A percentile compares a stretch with the other conserved stretches of the same genome.
These are phyloP conservation scores for Rutstroemia sp. DNA, from an alignment of 2,329 filamentous ascomycete species.

Conservation along the genomic window DNA sequence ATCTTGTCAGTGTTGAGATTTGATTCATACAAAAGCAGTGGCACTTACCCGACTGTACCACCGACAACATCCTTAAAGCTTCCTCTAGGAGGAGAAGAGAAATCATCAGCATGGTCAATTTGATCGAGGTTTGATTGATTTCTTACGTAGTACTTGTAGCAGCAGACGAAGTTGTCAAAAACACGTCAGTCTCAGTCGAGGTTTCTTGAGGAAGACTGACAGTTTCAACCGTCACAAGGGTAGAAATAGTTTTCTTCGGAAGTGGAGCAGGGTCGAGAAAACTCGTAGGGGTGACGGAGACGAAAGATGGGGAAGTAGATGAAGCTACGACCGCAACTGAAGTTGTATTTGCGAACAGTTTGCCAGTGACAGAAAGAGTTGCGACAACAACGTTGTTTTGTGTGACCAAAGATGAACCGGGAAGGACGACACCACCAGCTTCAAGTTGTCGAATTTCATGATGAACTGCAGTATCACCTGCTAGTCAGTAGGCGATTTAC, in stretches of 20 bases:
- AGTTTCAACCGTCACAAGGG: background rate
- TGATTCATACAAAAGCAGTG: background rate
- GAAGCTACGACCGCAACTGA: background rate
- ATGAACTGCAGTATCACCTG: background rate
- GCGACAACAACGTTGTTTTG: constrained; percentile 4
- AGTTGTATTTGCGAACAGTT: background rate
- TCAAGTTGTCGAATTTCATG: background rate
- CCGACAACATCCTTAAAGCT: too few relatives aligned
- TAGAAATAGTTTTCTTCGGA: background rate
- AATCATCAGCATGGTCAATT: too few relatives aligned
- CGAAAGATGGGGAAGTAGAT: background rate
- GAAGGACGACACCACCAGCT: background rate
- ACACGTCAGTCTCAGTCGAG: too few relatives aligned
- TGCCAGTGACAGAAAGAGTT: background rate
- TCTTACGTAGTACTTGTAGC: too few relatives aligned
- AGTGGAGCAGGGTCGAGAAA: background rate
- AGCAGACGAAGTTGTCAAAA: too few relatives aligned
- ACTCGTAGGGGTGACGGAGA: background rate
- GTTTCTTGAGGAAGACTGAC: background rate
- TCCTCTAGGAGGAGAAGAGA: too few relatives aligned
- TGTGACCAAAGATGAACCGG: background rate
- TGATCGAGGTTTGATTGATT: too few relatives aligned
- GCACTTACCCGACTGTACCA: background rate
- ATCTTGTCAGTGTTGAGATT: background rate
- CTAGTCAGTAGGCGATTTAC: background rate